Evolutionary conservation across 2,329 filamentous ascomycete genomes (phyloP).

Genomic region (Aureobasidium sp.): DNA sequence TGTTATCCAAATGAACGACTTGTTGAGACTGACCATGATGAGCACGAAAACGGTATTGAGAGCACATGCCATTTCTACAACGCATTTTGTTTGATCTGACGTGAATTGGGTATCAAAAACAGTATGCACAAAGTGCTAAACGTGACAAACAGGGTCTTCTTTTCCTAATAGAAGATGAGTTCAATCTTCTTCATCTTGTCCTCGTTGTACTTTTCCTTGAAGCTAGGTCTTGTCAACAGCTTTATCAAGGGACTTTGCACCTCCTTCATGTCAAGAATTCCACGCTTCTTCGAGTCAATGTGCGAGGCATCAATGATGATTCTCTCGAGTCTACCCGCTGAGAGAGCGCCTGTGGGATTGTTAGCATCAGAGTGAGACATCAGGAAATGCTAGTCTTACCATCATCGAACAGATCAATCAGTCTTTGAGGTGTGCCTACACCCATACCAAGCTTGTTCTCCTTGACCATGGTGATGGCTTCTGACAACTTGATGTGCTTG

Average conservation of each 20-base stretch:
- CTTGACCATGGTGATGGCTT: conserved; percentile 69
- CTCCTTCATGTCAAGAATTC: conserved; percentile 92
- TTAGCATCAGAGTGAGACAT: conserved; percentile 10
- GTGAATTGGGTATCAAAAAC: neutral
- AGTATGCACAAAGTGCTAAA: neutral
- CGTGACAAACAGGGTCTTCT: neutral
- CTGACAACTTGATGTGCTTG: conserved; percentile 93
- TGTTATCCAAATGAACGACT: neutral
- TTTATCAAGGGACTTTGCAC: conserved; percentile 71
- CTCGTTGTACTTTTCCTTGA: conserved; percentile 57
- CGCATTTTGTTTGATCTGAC: neutral
- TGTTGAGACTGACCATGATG: neutral
- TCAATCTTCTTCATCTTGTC: conserved; percentile 44
- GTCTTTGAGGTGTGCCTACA: conserved; percentile 76
- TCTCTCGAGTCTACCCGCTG: conserved; percentile 60
- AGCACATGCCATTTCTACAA: neutral
- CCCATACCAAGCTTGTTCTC: conserved; percentile 66
- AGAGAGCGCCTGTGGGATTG: conserved; percentile 53
- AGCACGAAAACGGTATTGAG: too few species aligned
- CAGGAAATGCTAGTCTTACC: conserved; percentile 41
- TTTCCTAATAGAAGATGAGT: conserved; percentile 55
- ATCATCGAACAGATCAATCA: conserved; percentile 74
- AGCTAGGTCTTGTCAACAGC: conserved; percentile 60
- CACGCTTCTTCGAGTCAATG: conserved; percentile 89
- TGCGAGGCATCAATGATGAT: conserved; percentile 87